Percentiles rank a stretch among this genome's conserved stretches.
Conservation (phyloP, 2,329 filamentous ascomycete species). For the Periconia digitata region DNA sequence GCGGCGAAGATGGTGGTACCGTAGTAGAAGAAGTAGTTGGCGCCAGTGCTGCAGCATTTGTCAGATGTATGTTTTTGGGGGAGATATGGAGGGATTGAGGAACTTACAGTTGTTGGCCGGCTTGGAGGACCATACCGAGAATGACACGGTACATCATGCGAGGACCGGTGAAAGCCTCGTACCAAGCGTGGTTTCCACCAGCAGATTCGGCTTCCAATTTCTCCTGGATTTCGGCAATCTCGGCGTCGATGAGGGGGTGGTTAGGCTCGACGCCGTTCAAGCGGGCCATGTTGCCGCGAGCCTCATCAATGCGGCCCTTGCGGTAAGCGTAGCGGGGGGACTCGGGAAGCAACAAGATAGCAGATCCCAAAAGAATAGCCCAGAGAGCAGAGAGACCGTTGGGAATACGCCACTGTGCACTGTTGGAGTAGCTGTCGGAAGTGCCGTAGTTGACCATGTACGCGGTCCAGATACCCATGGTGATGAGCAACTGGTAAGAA, state of each 20-base stretch:
- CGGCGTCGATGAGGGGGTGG: slow-evolving; percentile 55
- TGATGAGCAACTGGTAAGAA: slow-evolving; percentile 70
- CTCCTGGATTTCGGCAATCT: slow-evolving; percentile 58
- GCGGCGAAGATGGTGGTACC: slow-evolving; percentile 50
- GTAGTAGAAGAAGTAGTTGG: slow-evolving; percentile 67
- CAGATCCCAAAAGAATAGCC: slow-evolving; percentile 55
- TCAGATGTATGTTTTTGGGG: too few species aligned
- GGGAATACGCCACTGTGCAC: slow-evolving; percentile 65
- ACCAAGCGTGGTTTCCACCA: slow-evolving; percentile 38
- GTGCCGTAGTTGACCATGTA: slow-evolving; percentile 63
- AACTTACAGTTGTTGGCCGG: slow-evolving; percentile 68
- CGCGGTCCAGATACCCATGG: slow-evolving; percentile 63
- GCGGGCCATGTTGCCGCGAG: slow-evolving; percentile 54
- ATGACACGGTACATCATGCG: slow-evolving; percentile 68
- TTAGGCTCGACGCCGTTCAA: slow-evolving; percentile 58
- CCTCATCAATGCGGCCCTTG: slow-evolving; percentile 53
- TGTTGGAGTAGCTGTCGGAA: slow-evolving; percentile 49
- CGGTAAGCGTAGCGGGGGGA: slow-evolving; percentile 62
- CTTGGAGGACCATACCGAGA: slow-evolving; percentile 64
- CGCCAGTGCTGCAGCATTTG: too few species aligned
- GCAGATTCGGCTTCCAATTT: slow-evolving; percentile 57
- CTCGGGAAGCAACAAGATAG: slow-evolving; percentile 59
- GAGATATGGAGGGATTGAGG: too few species aligned
- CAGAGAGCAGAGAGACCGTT: slow-evolving; percentile 61
- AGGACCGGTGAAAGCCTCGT: slow-evolving; percentile 66